A percentile compares a stretch with the other conserved stretches of the same genome.
Conservation (phyloP, 192 early-diverging fungal species). For the Pilaira anomala region DNA sequence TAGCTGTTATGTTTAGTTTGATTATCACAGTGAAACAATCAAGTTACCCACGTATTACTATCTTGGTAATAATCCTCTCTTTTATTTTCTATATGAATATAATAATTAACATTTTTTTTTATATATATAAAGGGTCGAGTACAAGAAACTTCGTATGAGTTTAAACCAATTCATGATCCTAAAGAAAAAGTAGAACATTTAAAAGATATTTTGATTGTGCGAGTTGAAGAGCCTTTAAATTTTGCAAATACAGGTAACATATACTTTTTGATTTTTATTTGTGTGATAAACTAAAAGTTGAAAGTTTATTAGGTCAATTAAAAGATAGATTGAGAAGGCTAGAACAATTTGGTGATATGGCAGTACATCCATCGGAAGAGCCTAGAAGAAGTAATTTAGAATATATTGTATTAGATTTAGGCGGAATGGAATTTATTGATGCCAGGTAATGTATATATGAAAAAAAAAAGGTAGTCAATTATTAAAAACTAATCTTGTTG, state of each 20-base stretch:
- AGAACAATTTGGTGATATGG: slow-evolving; percentile 86
- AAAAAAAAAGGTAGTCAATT: not conserved
- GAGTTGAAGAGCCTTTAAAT: slow-evolving; percentile 86
- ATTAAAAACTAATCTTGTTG: not conserved
- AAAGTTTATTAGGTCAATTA: slow-evolving; percentile 57
- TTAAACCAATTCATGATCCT: slow-evolving; percentile 57
- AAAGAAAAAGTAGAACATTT: slow-evolving; percentile 62
- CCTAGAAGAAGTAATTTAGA: slow-evolving; percentile 66
- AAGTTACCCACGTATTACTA: slow-evolving; percentile 70
- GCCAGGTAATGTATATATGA: slow-evolving; percentile 45
- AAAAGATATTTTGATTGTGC: slow-evolving; percentile 78
- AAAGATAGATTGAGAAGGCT: slow-evolving; percentile 86
- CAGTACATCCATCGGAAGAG: slow-evolving; percentile 86
- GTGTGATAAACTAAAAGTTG: no score
- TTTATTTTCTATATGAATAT: slow-evolving; percentile 10
- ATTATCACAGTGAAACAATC: slow-evolving; percentile 87
- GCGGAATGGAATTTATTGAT: slow-evolving; percentile 79
- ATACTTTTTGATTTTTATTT: not conserved
- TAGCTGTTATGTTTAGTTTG: slow-evolving; percentile 84
- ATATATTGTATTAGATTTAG: slow-evolving; percentile 84
- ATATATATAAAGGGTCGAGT: slow-evolving; percentile 37
- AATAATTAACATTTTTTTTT: slow-evolving; percentile 16
- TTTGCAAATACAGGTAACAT: slow-evolving; percentile 94
- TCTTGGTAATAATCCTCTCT: slow-evolving; percentile 45
- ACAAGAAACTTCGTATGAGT: slow-evolving; percentile 49